phyloP scores from a whole-genome alignment of 1,284 basidiomycete species.

The Puccinia triticina region DNA sequence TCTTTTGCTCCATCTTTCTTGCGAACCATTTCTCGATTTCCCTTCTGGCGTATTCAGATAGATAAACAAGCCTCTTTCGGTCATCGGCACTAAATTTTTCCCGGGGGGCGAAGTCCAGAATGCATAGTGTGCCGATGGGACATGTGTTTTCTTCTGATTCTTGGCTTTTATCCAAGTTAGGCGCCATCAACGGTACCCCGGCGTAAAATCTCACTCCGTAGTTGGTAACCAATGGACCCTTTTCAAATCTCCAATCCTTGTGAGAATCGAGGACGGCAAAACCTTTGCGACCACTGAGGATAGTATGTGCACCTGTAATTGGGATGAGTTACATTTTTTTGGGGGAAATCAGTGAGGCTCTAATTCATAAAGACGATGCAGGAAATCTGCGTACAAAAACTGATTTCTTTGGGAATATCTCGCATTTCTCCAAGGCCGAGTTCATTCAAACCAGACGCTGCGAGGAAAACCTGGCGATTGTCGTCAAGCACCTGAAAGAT shows the following conservation, averaged over 20 bases:
- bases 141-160: slow-evolving; percentile 43
- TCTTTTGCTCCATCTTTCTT: slow-evolving; percentile 42
- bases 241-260: slow-evolving; percentile 49
- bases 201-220: slow-evolving; percentile 42
- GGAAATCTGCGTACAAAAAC: slow-evolving; percentile 15
- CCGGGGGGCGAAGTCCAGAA: slow-evolving; percentile 56
- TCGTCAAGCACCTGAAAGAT: slow-evolving; percentile 54
- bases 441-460: slow-evolving; percentile 46
- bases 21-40: slow-evolving; percentile 54
- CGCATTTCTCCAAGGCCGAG: slow-evolving; percentile 14
- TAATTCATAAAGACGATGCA: neutral
- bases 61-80: slow-evolving; percentile 54
- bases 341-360: neutral
- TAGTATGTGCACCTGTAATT: slow-evolving; percentile 45
- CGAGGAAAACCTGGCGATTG: slow-evolving; percentile 57
- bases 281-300: slow-evolving; percentile 49
- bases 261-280: slow-evolving; percentile 49
- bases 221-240: slow-evolving; percentile 31
- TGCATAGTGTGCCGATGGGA: slow-evolving; percentile 57
- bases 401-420: slow-evolving; percentile 32
- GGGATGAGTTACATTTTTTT: no score
- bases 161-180: slow-evolving; percentile 33
- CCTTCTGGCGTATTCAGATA: slow-evolving; percentile 53
- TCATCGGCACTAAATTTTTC: slow-evolving; percentile 55
- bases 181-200: slow-evolving; percentile 52